Base-by-base conservation (phyloP, 371 early-diverging fungal genomes). In the Parasitella parasitica region DNA sequence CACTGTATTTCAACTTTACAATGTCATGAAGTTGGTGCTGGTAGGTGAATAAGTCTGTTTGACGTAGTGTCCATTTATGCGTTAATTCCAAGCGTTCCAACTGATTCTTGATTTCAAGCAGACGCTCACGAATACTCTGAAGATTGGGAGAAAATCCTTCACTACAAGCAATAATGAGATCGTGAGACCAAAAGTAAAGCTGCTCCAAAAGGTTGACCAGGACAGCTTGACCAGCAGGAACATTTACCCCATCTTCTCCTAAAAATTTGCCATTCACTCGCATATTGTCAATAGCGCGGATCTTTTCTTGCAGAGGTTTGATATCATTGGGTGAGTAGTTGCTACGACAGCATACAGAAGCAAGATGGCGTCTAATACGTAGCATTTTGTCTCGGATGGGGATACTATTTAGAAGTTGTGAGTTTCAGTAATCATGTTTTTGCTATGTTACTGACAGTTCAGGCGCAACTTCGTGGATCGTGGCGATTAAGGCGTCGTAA, bases 1-100 rank as follows among this genome's bases (percentile, higher is more conserved):
- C 61, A 34, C 81, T 70, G 52, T 72, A 76, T 20, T 86, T 79
- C 79, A 88, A 72, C 1, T 76, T 69, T 15, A 89, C 85, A 61
- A 93, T 89, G 49, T 91, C 89, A 50, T 80, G 84, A 51, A 93
- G 70, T 61, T 91, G 92, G 50, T 87, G 86, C 65, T 94, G 91
- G 65, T 91, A 89, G 57, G 87, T 88, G 76, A 90, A 90, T 48
- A 95, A 61, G 70, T 94, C 94, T 1, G 91, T 89, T 67, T 92
- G 90, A n/a, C 92, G 86, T 56, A 91, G 54, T 4, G 90, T 89
- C 94, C 94, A 94, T 58, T 91, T 89, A 64, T 88, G 86, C 3
- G 91, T 90, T 54, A 89, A 65, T 38, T 88, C 76, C 38, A 93
- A 72, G 27, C 86, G 80, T 48, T 92, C 93, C 34, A 95, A 72